Base-by-base conservation (phyloP, 805 yeast species). In the Phaffomyces thermotolerans region DNA sequence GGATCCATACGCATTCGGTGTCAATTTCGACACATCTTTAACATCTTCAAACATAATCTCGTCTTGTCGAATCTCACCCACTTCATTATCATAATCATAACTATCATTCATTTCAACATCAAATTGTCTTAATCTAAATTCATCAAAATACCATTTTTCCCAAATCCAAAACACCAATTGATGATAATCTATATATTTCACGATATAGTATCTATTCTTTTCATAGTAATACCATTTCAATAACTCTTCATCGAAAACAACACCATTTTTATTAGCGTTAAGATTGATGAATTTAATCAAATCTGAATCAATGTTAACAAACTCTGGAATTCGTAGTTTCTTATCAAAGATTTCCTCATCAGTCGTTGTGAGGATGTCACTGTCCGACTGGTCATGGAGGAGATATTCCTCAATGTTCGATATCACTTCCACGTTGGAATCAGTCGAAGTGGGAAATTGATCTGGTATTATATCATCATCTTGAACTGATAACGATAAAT, bases 121-220 rank as follows among this genome's bases (percentile, higher is more conserved):
- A 15, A 47, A 42, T 24, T 48, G 44, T 27, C 46, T 39, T 14
- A 40, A 37, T 33, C 45, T 45, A 30, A 42, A 54, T 17, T 49
- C 47, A 4, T 49, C 39, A 22, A 45, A 41, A 41, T 47, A 52
- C 70, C 70, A 66, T 3, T 33, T 39, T 6, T 53, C 46, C 70
- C 70, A 66, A 8, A 40, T 32, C 6, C 9, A 17, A 10, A 34
- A 18, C 17, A 44, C 44, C 17, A 44, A 18, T 8, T 29, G 25
- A 14, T 15, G 6, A 4, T 35, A 39, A 14, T 40, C 30, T 3
- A 15, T 15, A 23, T 44, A 44, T 13, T 32, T 30, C 13, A 40
- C 39, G 10, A 47, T 8, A 13, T 33, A 40, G 24, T 39, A 43
- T 17, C 30, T n/a, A 10, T 43, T 43, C 9, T 42, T 35, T 13